phyloP scores from a whole-genome alignment of 768 basidiomycete genomes.

The Fomitopsis serialis region DNA sequence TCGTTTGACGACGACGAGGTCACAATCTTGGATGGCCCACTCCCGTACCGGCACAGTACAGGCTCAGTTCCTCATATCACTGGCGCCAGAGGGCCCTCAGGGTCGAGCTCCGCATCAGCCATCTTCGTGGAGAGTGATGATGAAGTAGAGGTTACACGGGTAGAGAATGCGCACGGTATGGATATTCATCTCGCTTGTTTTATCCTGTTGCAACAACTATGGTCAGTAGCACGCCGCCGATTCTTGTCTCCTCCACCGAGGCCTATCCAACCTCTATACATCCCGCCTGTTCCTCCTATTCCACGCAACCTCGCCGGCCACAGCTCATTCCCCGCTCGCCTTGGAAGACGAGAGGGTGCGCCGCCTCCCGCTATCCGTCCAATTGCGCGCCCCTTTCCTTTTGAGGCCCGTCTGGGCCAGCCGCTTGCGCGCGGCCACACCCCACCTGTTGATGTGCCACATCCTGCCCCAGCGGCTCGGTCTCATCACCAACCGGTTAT shows the following conservation, averaged over 20 bases:
- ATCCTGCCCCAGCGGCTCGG: slow-evolving; percentile 33
- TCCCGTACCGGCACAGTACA: slow-evolving; percentile 1
- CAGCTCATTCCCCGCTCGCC: slow-evolving; percentile 35
- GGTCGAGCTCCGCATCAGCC: slow-evolving; percentile 12
- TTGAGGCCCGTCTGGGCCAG: slow-evolving; percentile 34
- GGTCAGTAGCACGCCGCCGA: slow-evolving; percentile 4
- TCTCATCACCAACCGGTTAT: slow-evolving; percentile 56
- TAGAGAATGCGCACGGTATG: slow-evolving; percentile 5
- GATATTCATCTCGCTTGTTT: not conserved
- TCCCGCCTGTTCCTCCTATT: slow-evolving; percentile 56
- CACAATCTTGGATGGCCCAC: slow-evolving; percentile 18
- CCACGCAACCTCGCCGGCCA: slow-evolving; percentile 31
- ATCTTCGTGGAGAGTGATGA: slow-evolving; percentile 38
- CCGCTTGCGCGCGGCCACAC: slow-evolving; percentile 18
- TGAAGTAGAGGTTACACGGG: slow-evolving; percentile 23
- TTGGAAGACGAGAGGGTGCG: slow-evolving; percentile 4
- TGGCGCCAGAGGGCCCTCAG: not conserved
- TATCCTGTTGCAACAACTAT: not conserved
- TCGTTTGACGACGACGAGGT: slow-evolving; percentile 30
- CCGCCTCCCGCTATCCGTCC: slow-evolving; percentile 42
- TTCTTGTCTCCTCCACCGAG: slow-evolving; percentile 30
- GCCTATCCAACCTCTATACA: slow-evolving; percentile 28
- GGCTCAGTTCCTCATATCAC: not conserved
- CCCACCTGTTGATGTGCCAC: slow-evolving; percentile 19
- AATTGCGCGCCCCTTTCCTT: slow-evolving; percentile 44